Conservation (phyloP, 2,329 filamentous ascomycete species). For the Tympanopsis confertula region DNA sequence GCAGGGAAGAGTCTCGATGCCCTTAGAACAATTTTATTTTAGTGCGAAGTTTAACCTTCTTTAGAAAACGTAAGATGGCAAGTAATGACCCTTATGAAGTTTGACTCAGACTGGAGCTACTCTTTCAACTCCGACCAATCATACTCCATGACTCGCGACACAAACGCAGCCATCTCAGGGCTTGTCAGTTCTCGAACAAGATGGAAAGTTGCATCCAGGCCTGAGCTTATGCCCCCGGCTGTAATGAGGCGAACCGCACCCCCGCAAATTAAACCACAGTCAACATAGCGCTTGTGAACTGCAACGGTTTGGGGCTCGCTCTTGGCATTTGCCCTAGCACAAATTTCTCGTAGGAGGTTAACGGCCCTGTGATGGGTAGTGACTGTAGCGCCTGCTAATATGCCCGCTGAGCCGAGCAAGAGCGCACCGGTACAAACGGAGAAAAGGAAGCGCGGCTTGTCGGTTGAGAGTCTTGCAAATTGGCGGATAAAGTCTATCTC, state of each 20-base stretch:
- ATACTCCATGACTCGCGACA: slow-evolving; percentile 43
- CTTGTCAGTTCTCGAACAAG: slow-evolving; percentile 41
- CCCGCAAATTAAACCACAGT: not conserved
- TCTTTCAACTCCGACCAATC: slow-evolving; percentile 32
- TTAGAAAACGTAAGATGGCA: no score
- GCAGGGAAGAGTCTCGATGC: no score
- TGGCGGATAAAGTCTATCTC: not conserved
- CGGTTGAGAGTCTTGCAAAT: slow-evolving; percentile 3
- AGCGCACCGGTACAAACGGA: slow-evolving; percentile 25
- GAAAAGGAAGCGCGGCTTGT: slow-evolving; percentile 16
- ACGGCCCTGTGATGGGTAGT: slow-evolving; percentile 24
- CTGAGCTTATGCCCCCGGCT: slow-evolving; percentile 39
- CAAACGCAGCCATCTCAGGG: slow-evolving; percentile 39
- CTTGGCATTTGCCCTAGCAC: not conserved
- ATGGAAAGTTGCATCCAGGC: slow-evolving; percentile 43
- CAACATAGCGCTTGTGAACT: not conserved
- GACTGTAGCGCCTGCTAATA: slow-evolving; percentile 17
- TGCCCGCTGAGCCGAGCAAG: slow-evolving; percentile 20
- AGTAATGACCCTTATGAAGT: not conserved
- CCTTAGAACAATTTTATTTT: no score
- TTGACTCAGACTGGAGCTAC: not conserved
- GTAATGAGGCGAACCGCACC: slow-evolving; percentile 35
- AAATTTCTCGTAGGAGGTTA: not conserved
- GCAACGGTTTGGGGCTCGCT: not conserved
- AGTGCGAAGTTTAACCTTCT: no score